Evolutionary conservation across 2,329 filamentous ascomycete genomes (phyloP).

Genomic region (Sporothrix inflata): DNA sequence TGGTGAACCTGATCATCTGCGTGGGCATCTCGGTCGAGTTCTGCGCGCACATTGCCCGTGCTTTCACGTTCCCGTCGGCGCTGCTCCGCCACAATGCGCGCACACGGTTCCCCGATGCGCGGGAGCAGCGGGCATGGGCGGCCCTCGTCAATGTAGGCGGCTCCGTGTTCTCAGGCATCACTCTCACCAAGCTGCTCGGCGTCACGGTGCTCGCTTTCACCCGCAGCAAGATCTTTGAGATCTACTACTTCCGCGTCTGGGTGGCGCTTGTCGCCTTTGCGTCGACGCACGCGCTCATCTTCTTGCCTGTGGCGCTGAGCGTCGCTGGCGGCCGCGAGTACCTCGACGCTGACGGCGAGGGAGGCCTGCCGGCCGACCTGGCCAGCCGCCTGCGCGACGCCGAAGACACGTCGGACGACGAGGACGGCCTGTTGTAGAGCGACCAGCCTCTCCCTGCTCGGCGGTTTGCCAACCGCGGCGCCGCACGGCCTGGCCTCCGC

Average conservation of each 20-base stretch:
- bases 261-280: conserved; percentile 88
- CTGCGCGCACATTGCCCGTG: conserved; percentile 92
- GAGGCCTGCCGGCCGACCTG: conserved; percentile 87
- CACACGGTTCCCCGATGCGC: conserved; percentile 71
- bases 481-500: neutral
- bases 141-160: conserved; percentile 93
- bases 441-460: neutral
- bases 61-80: conserved; percentile 89
- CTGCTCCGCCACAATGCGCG: conserved; percentile 80
- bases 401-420: conserved; percentile 79
- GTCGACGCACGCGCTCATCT: conserved; percentile 83
- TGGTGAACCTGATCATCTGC: conserved; percentile 96
- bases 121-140: conserved; percentile 87
- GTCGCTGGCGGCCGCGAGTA: conserved; percentile 86
- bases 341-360: conserved; percentile 82
- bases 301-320: conserved; percentile 87
- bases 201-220: conserved; percentile 94
- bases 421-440: conserved; percentile 44
- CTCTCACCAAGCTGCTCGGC: conserved; percentile 90
- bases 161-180: conserved; percentile 95
- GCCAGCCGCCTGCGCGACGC: conserved; percentile 59
- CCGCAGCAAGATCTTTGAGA: conserved; percentile 96
- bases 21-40: conserved; percentile 97
- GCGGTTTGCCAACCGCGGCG: neutral
- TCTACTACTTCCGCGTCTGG: conserved; percentile 99